Percentiles rank a stretch among this genome's conserved stretches.
These are phyloP conservation scores for Euclidium syriacum DNA, from an alignment of 345 rosid species.

Conservation along the genomic window DNA sequence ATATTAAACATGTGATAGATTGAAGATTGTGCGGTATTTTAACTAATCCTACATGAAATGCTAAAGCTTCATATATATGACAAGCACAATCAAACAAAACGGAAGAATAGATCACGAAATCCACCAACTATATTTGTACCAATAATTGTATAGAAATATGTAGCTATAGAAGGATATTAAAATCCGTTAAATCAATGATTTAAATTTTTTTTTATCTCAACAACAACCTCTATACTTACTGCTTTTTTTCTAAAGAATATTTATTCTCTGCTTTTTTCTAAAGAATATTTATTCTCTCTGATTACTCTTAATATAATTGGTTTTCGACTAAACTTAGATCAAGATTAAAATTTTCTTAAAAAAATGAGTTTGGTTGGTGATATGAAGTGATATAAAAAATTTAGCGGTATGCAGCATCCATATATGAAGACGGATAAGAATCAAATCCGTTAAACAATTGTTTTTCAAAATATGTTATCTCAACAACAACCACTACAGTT, in stretches of 20 bases:
- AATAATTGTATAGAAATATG: neutral
- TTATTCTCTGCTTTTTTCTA: too few relatives aligned
- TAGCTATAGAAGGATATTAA: neutral
- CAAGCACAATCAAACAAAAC: slow-evolving; percentile 32
- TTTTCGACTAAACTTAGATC: neutral
- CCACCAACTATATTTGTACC: slow-evolving; percentile 25
- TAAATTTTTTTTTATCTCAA: too few relatives aligned
- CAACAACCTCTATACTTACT: neutral
- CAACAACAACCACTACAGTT: too few relatives aligned
- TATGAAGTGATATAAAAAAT: too few relatives aligned
- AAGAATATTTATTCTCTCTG: neutral
- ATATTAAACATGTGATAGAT: slow-evolving; percentile 16
- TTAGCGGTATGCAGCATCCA: too few relatives aligned
- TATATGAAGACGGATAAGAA: too few relatives aligned
- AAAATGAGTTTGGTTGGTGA: too few relatives aligned
- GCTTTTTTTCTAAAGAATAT: too few relatives aligned
- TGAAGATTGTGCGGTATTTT: slow-evolving; percentile 10
- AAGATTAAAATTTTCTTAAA: neutral
- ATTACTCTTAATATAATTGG: neutral
- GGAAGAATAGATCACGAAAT: slow-evolving; percentile 32
- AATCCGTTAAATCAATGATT: neutral
- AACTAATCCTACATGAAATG: slow-evolving; percentile 31
- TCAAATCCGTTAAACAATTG: too few relatives aligned
- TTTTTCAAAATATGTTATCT: too few relatives aligned
- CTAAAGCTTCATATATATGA: slow-evolving; percentile 24